A percentile compares a stretch with the other conserved stretches of the same genome.
phyloP scores from a whole-genome alignment of 257 asterid species.

The Solanum clarkiae region DNA sequence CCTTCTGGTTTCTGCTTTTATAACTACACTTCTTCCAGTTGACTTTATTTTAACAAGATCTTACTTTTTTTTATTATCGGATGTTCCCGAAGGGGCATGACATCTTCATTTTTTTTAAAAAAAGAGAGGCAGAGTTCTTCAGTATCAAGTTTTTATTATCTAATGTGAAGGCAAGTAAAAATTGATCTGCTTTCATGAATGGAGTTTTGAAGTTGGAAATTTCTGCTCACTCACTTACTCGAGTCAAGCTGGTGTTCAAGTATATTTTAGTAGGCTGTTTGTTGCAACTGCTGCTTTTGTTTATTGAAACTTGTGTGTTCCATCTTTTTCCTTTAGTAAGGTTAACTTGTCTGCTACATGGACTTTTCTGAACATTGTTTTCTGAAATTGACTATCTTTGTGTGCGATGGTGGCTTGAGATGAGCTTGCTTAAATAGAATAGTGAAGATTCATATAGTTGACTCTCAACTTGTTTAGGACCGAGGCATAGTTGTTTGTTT shows the following conservation, averaged over 20 bases:
- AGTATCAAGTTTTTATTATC: neutral
- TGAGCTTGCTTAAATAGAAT: neutral
- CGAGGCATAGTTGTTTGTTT: neutral
- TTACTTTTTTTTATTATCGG: neutral
- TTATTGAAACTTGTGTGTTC: neutral
- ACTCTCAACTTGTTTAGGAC: neutral
- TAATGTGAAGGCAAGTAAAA: neutral
- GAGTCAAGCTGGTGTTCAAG: neutral
- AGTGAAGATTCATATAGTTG: neutral
- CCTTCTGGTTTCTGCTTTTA: neutral
- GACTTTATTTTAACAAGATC: neutral
- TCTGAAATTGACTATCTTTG: neutral
- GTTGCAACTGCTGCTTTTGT: neutral
- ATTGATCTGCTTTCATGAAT: neutral
- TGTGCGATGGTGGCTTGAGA: neutral
- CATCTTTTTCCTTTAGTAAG: neutral
- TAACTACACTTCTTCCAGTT: neutral
- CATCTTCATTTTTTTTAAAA: neutral
- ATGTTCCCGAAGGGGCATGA: neutral
- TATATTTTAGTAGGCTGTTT: neutral
- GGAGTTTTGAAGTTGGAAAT: neutral
- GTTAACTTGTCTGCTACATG: neutral
- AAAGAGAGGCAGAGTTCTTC: neutral
- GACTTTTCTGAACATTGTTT: neutral
- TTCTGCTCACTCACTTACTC: neutral